Evolutionary conservation across 2,329 filamentous ascomycete genomes (phyloP).

Genomic region (Teratosphaeria epicoccoides): DNA sequence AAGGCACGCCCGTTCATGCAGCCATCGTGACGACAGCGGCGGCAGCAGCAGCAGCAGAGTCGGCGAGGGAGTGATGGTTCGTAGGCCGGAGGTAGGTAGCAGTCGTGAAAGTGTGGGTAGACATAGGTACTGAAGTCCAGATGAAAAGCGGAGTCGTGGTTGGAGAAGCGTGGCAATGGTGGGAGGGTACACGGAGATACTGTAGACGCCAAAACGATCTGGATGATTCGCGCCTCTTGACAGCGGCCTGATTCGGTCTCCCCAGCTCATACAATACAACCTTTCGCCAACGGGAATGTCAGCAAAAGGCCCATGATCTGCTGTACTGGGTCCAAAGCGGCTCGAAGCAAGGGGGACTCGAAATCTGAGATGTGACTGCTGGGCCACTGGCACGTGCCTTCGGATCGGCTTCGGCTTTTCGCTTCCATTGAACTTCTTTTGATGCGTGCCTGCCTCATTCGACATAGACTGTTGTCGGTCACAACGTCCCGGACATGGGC

Average conservation of each 20-base stretch:
- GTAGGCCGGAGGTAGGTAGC: constrained; percentile 8
- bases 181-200: constrained; percentile 4
- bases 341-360: constrained; percentile 41
- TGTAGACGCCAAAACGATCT: not conserved
- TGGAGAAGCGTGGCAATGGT: not conserved
- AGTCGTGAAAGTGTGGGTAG: not conserved
- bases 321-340: constrained; percentile 38
- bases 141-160: not conserved
- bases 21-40: constrained; percentile 27
- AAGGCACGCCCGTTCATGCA: constrained; percentile 25
- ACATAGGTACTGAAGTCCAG: constrained; percentile 1
- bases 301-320: constrained; percentile 23
- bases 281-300: constrained; percentile 21
- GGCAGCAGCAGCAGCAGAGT: constrained; percentile 6
- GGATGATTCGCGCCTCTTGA: constrained; percentile 24
- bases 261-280: constrained; percentile 45
- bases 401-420: not conserved
- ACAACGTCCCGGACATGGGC: constrained; percentile 8
- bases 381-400: too few species aligned
- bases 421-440: not conserved
- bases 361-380: constrained; percentile 3
- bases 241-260: constrained; percentile 32
- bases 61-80: constrained; percentile 19
- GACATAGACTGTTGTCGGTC: not conserved
- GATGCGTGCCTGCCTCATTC: not conserved